Evolutionary conservation across 257 asterid species (phyloP).

Genomic region (Penstemon barbatus): DNA sequence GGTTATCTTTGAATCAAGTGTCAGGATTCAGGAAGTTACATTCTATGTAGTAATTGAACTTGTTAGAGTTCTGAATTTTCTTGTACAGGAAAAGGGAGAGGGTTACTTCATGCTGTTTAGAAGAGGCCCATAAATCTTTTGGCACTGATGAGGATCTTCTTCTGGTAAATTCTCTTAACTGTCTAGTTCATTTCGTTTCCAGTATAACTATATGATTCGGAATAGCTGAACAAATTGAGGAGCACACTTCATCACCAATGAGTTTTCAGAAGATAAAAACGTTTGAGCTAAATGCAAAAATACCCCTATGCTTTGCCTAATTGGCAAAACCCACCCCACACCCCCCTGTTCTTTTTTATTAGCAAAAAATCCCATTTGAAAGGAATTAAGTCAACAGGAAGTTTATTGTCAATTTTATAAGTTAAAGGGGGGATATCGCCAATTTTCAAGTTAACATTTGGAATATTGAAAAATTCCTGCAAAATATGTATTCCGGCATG

Average conservation of each 20-base stretch:
- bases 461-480: no score
- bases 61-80: constrained; percentile 5
- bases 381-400: no score
- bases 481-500: no score
- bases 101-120: constrained; percentile 66
- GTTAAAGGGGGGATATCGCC: no score
- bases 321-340: no score
- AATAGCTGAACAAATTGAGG: background rate
- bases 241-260: background rate
- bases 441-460: no score
- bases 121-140: constrained; percentile 80
- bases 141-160: constrained; percentile 98
- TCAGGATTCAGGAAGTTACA: background rate
- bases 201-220: background rate
- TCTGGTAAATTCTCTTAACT: constrained; percentile 51
- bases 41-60: background rate
- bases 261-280: background rate
- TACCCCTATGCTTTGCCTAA: no score
- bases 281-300: no score
- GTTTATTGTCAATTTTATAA: no score
- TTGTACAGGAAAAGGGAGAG: constrained; percentile 65
- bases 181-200: background rate
- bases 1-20: background rate
- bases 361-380: no score
- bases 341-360: no score